Base-by-base conservation (phyloP, 305 asterid species). In the Fraxinus floribunda region DNA sequence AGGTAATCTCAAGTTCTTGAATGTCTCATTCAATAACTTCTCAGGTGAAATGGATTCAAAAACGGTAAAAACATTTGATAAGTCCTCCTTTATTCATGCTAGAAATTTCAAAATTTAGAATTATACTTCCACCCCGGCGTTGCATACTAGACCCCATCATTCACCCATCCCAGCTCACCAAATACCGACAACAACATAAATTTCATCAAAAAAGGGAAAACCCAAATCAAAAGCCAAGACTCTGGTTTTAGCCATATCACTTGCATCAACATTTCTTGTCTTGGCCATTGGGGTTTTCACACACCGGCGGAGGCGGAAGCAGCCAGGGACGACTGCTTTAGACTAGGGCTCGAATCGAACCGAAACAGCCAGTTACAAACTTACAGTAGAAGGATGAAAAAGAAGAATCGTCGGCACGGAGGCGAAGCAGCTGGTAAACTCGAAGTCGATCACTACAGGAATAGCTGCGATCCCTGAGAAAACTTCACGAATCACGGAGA, bases 21-120 rank as follows among this genome's bases (percentile, higher is more conserved):
- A 95, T 77, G 86, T 90, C 85, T 95, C 98, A 18, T 91, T 83
- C 86, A 95, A 95, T 49, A 89, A 91, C 78, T 87, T 95, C 26
- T 89, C 93, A 3, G 96, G 93, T 20, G 11, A 24, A 38, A 9
- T 94, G 9, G 84, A 85, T 5, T 64, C 86, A 1, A 84, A 89
- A 64, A 73, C 81, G 49, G 49, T 82, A 7, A 64, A 57, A 8
- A 89, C 57, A 82, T 94, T 92, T 62, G 91, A 91, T 10, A 22
- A 66, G 13, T 83, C 93, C 0, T 89, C 97, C 76, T 95, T 95
- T 26, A 78, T 87, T 75, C 94, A 89, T 26, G 93, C 95, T 35
- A 94, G 92, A 34, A 83, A 84, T 68, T 79, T 87, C 79, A 82
- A 35, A 44, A 35, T 39, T 39, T 13, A 39, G 46, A 39, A 39